Conservation (phyloP, 208 protist species). For the Wallacemonas sp. region DNA sequence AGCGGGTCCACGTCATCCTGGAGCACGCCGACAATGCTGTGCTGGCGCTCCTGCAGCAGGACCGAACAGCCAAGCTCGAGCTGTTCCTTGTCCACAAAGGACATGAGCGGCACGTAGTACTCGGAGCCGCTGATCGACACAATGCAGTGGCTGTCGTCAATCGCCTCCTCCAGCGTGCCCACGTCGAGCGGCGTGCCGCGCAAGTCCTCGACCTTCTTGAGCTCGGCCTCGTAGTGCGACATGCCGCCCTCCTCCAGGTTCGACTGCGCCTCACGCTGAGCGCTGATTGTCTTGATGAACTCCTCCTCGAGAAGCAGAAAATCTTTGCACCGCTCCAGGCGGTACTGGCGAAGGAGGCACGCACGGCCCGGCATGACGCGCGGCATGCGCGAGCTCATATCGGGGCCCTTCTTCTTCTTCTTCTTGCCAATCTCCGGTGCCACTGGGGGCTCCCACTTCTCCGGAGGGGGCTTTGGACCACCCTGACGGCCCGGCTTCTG, state of each 20-base stretch:
- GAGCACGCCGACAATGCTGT: constrained; percentile 98
- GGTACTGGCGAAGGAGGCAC: constrained; percentile 98
- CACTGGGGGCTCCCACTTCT: constrained; percentile 96
- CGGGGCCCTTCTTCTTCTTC: constrained; percentile 86
- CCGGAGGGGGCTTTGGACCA: constrained; percentile 37
- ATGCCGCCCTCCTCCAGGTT: constrained; percentile 81
- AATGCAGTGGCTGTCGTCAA: constrained; percentile 99
- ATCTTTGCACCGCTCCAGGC: constrained; percentile 99
- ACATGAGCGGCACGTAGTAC: constrained; percentile 99
- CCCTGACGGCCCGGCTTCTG: constrained; percentile 48
- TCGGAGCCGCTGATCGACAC: constrained; percentile 96
- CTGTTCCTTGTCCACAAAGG: constrained; percentile 99
- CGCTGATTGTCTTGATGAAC: constrained; percentile 94
- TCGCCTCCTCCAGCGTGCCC: constrained; percentile 99
- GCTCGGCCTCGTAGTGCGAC: constrained; percentile 93
- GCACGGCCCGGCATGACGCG: constrained; percentile 95
- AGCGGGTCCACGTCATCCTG: constrained; percentile 98
- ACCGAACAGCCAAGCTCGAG: constrained; percentile 98
- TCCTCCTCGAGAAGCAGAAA: constrained; percentile 99
- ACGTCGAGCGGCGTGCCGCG: constrained; percentile 98
- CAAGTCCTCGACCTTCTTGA: constrained; percentile 97
- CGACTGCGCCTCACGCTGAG: constrained; percentile 79
- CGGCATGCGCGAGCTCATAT: constrained; percentile 76
- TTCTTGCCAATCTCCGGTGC: constrained; percentile 93
- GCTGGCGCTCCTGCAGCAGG: constrained; percentile 97